Conservation (phyloP, 805 yeast species). For the Sungouiozyma intestinalis region DNA sequence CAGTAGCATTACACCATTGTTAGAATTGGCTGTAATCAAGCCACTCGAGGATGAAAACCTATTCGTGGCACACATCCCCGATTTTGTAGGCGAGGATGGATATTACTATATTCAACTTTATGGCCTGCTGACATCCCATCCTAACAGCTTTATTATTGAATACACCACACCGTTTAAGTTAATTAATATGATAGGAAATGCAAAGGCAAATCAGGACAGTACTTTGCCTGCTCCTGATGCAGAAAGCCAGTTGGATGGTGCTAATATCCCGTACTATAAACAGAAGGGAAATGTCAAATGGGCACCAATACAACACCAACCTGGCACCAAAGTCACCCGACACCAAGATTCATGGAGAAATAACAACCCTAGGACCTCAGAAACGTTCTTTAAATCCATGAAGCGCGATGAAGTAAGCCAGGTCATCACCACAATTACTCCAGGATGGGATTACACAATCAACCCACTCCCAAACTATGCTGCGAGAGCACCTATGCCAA, state of each 20-base stretch:
- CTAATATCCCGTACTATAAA: slow-evolving; percentile 54
- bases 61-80: neutral
- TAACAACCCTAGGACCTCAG: slow-evolving; percentile 56
- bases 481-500: slow-evolving; percentile 56
- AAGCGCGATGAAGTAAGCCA: slow-evolving; percentile 30
- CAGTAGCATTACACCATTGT: neutral
- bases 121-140: neutral
- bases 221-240: neutral
- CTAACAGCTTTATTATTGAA: neutral
- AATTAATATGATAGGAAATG: neutral
- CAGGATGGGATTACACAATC: slow-evolving; percentile 68
- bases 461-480: slow-evolving; percentile 57
- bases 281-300: slow-evolving; percentile 69
- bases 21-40: neutral
- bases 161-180: neutral
- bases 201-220: neutral
- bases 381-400: slow-evolving; percentile 34
- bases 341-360: slow-evolving; percentile 48
- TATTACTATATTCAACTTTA: neutral
- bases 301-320: slow-evolving; percentile 92
- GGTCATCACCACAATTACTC: slow-evolving; percentile 56
- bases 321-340: slow-evolving; percentile 53
- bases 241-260: slow-evolving; percentile 24
- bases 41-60: neutral
- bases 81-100: neutral